Conservation (phyloP, 805 yeast species). For the Wickerhamiella kurtzmanii region DNA sequence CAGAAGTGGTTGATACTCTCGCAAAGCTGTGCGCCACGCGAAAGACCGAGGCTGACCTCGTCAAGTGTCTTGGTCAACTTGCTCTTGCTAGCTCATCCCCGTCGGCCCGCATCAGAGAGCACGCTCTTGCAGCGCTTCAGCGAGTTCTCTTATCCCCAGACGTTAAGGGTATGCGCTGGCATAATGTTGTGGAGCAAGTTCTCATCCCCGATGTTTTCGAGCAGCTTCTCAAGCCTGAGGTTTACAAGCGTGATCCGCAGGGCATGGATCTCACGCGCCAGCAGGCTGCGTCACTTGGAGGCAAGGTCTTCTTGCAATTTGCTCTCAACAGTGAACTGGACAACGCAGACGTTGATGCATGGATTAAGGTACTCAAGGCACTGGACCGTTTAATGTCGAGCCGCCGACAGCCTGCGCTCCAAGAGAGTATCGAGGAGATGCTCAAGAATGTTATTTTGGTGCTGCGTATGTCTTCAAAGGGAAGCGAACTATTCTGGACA, state of each 20-base stretch:
- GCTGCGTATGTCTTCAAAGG: constrained; percentile 25
- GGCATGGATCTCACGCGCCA: constrained; percentile 56
- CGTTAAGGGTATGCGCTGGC: constrained; percentile 21
- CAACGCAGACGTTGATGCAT: constrained; percentile 22
- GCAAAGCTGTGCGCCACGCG: background rate
- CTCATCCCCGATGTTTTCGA: constrained; percentile 53
- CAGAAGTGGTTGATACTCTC: background rate
- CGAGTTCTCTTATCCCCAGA: constrained; percentile 33
- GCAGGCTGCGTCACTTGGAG: constrained; percentile 51
- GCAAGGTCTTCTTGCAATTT: constrained; percentile 48
- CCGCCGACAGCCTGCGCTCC: constrained; percentile 27
- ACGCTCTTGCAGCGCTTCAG: constrained; percentile 32
- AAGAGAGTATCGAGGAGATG: constrained; percentile 30
- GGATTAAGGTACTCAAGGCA: constrained; percentile 28
- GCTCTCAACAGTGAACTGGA: constrained; percentile 24
- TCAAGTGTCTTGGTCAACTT: background rate
- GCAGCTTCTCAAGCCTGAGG: constrained; percentile 54
- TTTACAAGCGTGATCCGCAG: constrained; percentile 41
- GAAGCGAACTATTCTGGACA: constrained; percentile 26
- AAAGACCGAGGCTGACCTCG: background rate
- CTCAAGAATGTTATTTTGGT: constrained; percentile 31
- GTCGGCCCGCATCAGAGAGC: constrained; percentile 11
- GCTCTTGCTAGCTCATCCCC: background rate
- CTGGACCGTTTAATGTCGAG: constrained; percentile 29
- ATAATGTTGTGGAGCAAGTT: constrained; percentile 51